Base-by-base conservation (phyloP, 2,329 filamentous ascomycete species). In the Paraphaeosphaeria minitans region DNA sequence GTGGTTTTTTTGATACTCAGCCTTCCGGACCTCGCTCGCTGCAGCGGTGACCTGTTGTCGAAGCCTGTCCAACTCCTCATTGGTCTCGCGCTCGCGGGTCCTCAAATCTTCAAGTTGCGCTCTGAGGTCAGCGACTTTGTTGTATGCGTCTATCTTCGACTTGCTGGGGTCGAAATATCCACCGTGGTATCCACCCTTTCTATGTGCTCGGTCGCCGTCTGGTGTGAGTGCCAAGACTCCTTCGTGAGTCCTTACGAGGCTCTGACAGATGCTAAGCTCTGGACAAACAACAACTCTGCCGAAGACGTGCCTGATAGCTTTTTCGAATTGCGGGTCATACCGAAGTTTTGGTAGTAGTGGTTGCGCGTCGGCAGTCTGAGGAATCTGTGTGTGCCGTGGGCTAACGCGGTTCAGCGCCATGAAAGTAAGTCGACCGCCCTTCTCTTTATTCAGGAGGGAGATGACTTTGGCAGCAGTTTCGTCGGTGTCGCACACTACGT, bases 221-320 rank as follows among this genome's bases (percentile, higher is more conserved):
- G 92, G 90, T 0, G 95, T 99, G 65, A 99, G 97, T 35, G 92
- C 93, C 68, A 93, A 93, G 24, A 98, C 88, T 53, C 51, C 51
- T 19, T 91, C 91, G 70, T 98, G 94, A 68, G 91, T 96, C 70
- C 94, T 87, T 22, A 95, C 92, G 74, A 97, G 97, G 72, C 97
- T 93, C 13, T 90, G 87, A 49, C 93, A 95, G 58, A 97, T 87
- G 50, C 91, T 87, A 62, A 99, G 81, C 66, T 92, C 96, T 2
- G 94, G 93, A 66, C 95, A 98, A 56, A 99, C 90, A 53, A 99
- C 92, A 0, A 92, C 95, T 77, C 92, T 96, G 48, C 93, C 95
- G 78, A 99, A 99, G 0, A 99, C 92, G 73, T 97, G 93, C 72
- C 91, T 88, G 75, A 99, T 95, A 0, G 95, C 95, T 68, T 87